Conservation (phyloP, 768 basidiomycete genomes). For the Boletus huronensis region DNA sequence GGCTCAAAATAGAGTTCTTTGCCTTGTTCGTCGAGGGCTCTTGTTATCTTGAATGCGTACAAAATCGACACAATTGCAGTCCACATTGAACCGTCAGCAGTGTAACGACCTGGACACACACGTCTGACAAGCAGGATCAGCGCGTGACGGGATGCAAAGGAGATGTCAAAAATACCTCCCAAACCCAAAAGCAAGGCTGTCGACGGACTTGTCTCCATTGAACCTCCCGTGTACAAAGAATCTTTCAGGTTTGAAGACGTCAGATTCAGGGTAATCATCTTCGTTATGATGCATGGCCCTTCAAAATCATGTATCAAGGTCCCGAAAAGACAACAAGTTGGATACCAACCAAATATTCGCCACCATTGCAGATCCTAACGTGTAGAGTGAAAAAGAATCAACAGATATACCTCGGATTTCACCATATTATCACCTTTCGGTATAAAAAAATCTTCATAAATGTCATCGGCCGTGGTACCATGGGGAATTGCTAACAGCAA, state of each 20-base stretch:
- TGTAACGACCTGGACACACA: conserved; percentile 31
- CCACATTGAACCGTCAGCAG: conserved; percentile 28
- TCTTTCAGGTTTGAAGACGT: conserved; percentile 33
- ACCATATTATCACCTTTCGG: conserved; percentile 16
- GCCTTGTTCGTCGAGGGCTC: conserved; percentile 22
- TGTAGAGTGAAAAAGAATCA: neutral
- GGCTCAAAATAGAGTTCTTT: conserved; percentile 20
- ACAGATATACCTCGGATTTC: neutral
- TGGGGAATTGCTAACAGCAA: conserved; percentile 14
- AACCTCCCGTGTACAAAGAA: conserved; percentile 21
- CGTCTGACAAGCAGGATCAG: conserved; percentile 12
- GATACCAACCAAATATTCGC: conserved; percentile 19
- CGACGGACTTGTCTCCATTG: neutral
- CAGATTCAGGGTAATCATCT: conserved; percentile 16
- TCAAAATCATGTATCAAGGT: neutral
- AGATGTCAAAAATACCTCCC: conserved; percentile 15
- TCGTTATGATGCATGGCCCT: conserved; percentile 16
- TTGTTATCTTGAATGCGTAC: conserved; percentile 24
- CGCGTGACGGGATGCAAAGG: neutral
- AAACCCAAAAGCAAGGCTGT: conserved; percentile 17
- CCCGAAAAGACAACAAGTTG: neutral
- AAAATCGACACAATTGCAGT: conserved; percentile 27
- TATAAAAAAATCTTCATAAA: conserved; percentile 18
- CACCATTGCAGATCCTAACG: conserved; percentile 16
- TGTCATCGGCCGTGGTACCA: conserved; percentile 17